A percentile compares a stretch with the other conserved stretches of the same genome.
Evolutionary conservation across 192 early-diverging fungal genomes (phyloP).

Genomic region (Backusella psychrophila): DNA sequence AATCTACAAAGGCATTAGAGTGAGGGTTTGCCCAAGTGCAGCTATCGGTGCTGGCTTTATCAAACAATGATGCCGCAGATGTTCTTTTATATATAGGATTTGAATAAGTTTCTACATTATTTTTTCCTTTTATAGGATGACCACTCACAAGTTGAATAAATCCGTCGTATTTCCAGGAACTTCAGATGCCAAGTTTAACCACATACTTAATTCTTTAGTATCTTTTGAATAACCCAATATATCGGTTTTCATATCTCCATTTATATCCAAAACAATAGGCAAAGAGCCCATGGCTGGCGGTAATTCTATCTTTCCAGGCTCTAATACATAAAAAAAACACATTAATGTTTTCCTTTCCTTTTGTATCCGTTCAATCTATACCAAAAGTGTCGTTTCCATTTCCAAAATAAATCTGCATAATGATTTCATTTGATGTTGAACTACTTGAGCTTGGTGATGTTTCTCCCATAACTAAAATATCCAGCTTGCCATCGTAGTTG

Average conservation of each 20-base stretch:
- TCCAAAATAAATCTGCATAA: slow-evolving; percentile 73
- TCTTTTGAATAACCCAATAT: slow-evolving; percentile 51
- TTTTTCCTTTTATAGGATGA: background rate
- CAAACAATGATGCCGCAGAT: slow-evolving; percentile 19
- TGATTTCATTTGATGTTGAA: slow-evolving; percentile 38
- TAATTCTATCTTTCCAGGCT: slow-evolving; percentile 34
- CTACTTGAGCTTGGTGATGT: slow-evolving; percentile 15
- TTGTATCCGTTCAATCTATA: background rate
- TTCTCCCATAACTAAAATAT: slow-evolving; percentile 78
- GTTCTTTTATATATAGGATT: background rate
- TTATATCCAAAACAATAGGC: slow-evolving; percentile 61
- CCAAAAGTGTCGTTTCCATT: slow-evolving; percentile 62
- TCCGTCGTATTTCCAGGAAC: slow-evolving; percentile 13
- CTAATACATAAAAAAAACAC: slow-evolving; percentile 16
- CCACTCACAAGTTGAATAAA: slow-evolving; percentile 29
- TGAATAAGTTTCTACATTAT: background rate
- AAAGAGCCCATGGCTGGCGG: slow-evolving; percentile 46
- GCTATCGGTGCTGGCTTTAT: slow-evolving; percentile 21
- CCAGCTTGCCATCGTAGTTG: slow-evolving; percentile 85
- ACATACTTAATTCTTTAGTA: slow-evolving; percentile 37
- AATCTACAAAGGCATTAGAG: slow-evolving; percentile 90
- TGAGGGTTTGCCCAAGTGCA: slow-evolving; percentile 79
- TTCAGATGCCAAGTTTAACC: slow-evolving; percentile 42
- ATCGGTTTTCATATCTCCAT: slow-evolving; percentile 60
- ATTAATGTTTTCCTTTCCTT: background rate